Evolutionary conservation across 2,329 filamentous ascomycete species (phyloP), one percentile per base, ranked within the genome.

Genomic region (Alternaria panax): DNA sequence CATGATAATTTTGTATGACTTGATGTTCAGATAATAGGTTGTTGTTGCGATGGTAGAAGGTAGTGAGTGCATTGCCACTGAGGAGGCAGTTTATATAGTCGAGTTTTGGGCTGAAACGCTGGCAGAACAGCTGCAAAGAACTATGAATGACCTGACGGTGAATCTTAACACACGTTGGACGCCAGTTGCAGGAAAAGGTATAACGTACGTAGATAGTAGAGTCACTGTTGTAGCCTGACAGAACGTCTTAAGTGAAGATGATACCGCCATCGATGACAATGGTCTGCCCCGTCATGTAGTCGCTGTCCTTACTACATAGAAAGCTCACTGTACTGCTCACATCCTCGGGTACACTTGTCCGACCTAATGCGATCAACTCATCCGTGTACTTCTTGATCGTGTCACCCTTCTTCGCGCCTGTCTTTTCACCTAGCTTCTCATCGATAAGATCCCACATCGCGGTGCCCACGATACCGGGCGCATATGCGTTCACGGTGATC

Each of bases 371-470:
- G 59, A 87, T 88, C 64, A 85, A 59, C 6, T 88, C 82, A 0
- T 80, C 67, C 0, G 78, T 82, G 60, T 84, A 85, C 68, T 86
- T 85, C 71, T 83, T 82, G 55, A 88, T 84, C 3, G 81, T 84
- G 24, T 85, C 82, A 2, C 85, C 85, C 65, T 82, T 85, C 66
- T 80, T 75, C 0, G 79, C 77, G 0, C 84, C 87, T 1, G 75
- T 80, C 57, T 81, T 80, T 70, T 84, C 81, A 0, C 83, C 86
- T 30, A 89, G 62, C 57, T 84, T 84, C 62, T 86, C 84, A 60
- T 90, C 89, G 54, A 91, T 90, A 2, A 86, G 70, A 45, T 90
- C 88, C 88, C 88, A 91, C 88, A 90, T 90, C 0, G 81, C 79
- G 0, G 87, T 90, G 0, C 84, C 87, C 0, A 91, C 87, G 47